phyloP scores from a whole-genome alignment of 2,329 filamentous ascomycete species.

The Monilinia polystroma region DNA sequence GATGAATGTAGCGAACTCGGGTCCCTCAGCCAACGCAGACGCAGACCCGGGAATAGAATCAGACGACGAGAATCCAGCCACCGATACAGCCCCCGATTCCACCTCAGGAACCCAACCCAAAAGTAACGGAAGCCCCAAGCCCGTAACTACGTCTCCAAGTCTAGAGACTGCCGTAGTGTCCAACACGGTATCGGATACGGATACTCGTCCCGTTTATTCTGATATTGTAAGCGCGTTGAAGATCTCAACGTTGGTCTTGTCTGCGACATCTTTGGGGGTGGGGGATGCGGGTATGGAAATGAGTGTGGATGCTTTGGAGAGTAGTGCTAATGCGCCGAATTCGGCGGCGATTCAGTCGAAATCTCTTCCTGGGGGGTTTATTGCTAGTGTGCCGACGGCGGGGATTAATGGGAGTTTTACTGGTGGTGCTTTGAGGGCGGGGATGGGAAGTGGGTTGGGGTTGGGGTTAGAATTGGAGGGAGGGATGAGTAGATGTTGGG shows the following conservation, averaged over 20 bases:
- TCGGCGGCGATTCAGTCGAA: neutral
- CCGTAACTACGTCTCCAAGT: too few relatives aligned
- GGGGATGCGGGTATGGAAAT: too few relatives aligned
- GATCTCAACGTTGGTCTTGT: too few relatives aligned
- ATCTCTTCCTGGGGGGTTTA: neutral
- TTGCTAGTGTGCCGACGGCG: neutral
- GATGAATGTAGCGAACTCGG: conserved; percentile 4
- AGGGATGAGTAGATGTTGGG: neutral
- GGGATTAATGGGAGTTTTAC: neutral
- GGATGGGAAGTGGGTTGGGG: too few relatives aligned
- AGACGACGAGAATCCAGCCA: too few relatives aligned
- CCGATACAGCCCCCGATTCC: too few relatives aligned
- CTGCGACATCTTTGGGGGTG: too few relatives aligned
- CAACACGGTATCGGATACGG: neutral
- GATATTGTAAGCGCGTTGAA: too few relatives aligned
- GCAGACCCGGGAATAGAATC: neutral
- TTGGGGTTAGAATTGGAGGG: neutral
- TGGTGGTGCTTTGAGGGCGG: neutral
- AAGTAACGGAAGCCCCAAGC: too few relatives aligned
- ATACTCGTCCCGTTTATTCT: too few relatives aligned
- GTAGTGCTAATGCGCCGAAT: neutral
- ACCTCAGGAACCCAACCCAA: too few relatives aligned
- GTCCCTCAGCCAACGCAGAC: neutral
- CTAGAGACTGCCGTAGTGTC: too few relatives aligned
- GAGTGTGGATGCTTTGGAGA: neutral